Evolutionary conservation across 176 grass and related monocot species (phyloP), one percentile per base, ranked within the genome.

Genomic region (Phoenix roebelenii): DNA sequence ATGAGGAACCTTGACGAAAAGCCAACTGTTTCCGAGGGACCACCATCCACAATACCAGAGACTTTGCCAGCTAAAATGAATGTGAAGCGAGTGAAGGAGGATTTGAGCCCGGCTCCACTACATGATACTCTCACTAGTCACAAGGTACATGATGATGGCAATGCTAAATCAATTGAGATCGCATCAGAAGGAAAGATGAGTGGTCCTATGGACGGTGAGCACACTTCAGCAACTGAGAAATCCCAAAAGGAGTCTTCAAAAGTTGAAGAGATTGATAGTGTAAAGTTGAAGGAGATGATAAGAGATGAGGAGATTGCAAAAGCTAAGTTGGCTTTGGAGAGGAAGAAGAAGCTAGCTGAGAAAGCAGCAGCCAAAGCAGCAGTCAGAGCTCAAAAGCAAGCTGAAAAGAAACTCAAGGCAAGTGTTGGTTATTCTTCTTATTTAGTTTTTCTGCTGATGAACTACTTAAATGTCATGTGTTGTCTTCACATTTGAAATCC

Each of bases 1-100:
- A 98, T 92, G 76, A 90, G 93, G 62, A 98, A 98, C 76, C 87
- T 81, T 72, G 70, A 89, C 0, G 93, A 98, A 63, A 92, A 92
- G 57, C 93, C 84, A 18, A 98, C 92, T 58, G 57, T 79, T 70
- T 49, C 75, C 0, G 77, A 88, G 56, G 68, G 64, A 44, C 72
- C 85, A 2, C 57, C 51, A 3, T 61, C 77, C 49, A 64, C 24
- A 44, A 25, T 53, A 67, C 66, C 55, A 18, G 93, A 91, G 52
- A 67, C 70, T 32, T 16, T 72, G 9, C 79, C 81, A 50, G 54
- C 29, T 55, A 90, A 82, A 68, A n/a, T 58, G 22, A 66, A 59
- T 67, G 49, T 44, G 4, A 85, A 79, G 67, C 82, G 72, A 63
- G 67, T 60, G 29, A 79, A 74, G 28, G 73, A 85, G 67, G 59